phyloP scores from a whole-genome alignment of 164 flowering plant genomes.

The Cinnamomum chago region DNA sequence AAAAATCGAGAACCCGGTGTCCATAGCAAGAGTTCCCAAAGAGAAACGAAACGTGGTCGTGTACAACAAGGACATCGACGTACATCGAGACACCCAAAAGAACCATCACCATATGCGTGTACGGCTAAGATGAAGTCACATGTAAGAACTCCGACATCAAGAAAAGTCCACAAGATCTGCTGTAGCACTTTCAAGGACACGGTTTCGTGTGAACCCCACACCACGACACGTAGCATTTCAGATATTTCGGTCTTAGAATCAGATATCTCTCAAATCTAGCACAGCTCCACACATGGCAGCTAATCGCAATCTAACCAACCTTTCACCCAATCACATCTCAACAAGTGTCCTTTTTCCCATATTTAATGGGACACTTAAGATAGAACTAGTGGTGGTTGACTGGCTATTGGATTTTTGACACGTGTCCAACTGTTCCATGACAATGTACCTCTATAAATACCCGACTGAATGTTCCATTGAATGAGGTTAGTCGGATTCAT shows the following conservation, averaged over 20 bases:
- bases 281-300: background rate
- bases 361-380: background rate
- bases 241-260: background rate
- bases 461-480: background rate
- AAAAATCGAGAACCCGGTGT: too few relatives aligned
- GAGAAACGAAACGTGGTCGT: too few relatives aligned
- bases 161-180: background rate
- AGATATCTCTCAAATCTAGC: background rate
- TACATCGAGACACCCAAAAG: too few relatives aligned
- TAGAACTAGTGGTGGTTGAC: background rate
- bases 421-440: background rate
- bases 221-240: background rate
- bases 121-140: background rate
- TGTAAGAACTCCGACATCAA: background rate
- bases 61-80: too few relatives aligned
- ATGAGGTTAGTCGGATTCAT: slow-evolving; percentile 16
- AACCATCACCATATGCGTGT: background rate
- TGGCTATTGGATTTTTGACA: background rate
- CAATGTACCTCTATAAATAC: slow-evolving; percentile 8
- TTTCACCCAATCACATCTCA: background rate
- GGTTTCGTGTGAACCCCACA: background rate
- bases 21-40: too few relatives aligned
- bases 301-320: background rate
- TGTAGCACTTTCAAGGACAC: background rate
- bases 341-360: background rate